Base-by-base conservation (phyloP, 345 rosid genomes). In the Psidium guajava region DNA sequence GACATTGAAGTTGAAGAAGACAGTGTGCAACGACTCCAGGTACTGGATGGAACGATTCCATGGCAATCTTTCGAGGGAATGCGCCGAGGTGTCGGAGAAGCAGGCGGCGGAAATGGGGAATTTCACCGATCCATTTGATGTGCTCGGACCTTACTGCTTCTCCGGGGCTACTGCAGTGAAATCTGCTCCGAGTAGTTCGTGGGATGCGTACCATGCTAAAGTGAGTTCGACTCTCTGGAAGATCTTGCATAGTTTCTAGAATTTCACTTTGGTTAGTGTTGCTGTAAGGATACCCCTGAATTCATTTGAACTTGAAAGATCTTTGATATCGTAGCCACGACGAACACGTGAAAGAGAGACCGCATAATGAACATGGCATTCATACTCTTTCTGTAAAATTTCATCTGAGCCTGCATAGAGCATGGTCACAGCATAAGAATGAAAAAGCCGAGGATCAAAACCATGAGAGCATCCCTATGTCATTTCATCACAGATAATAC, bases 11-110 rank as follows among this genome's bases (percentile, higher is more conserved):
- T 50, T 87, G 88, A 84, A 88, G 86, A 84, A 84, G 27, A 89
- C 84, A 0, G 87, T 85, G 21, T 89, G 93, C 88, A 88, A 89
- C 42, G 83, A 85, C 27, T 91, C 91, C 1, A 87, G 73, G 86
- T 42, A 85, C 32, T 2, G 44, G 22, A 83, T 80, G 25, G 88
- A 85, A 82, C 47, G 3, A 18, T 6, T 50, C 51, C 90, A 87
- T 5, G 3, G 18, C 75, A 32, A 64, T 15, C 4, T 64, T 28
- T 64, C 44, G 8, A 2, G 1, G 75, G 75, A 28, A 64, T 28
- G 75, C 10, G 11, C 75, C 0, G 44, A 4, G 0, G 75, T 64
- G 22, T 32, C 7, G 0, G 22, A 15, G 11, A 64, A 3, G 75
- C 44, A 64, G 75, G 1, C 28, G 44, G 44, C 16, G 75, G 75